phyloP scores from a whole-genome alignment of 2,329 filamentous ascomycete genomes.

The Conoideocrella luteorostrata region DNA sequence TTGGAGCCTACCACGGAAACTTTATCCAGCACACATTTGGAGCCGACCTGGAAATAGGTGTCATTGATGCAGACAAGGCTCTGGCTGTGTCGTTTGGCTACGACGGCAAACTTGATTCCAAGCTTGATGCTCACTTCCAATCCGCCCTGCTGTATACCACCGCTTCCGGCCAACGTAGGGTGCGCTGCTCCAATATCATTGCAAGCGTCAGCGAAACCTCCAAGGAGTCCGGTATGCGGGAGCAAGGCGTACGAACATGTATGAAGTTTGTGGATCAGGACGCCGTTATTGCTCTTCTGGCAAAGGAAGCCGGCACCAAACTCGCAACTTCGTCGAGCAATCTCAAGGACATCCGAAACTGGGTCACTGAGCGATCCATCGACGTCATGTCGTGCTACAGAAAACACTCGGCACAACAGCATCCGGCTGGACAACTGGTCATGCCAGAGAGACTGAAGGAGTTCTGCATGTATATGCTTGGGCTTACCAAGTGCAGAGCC shows the following conservation, averaged over 20 bases:
- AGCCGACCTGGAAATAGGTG: conserved; percentile 88
- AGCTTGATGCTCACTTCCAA: conserved; percentile 96
- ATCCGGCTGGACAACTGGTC: conserved; percentile 87
- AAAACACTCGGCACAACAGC: conserved; percentile 80
- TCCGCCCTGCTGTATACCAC: conserved; percentile 92
- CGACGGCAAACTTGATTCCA: conserved; percentile 94
- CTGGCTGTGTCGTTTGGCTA: conserved; percentile 88
- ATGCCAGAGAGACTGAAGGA: conserved; percentile 95
- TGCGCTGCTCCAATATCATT: conserved; percentile 89
- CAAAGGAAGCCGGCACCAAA: conserved; percentile 89
- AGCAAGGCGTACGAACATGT: conserved; percentile 62
- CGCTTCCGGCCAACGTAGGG: conserved; percentile 77
- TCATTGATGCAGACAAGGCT: conserved; percentile 89
- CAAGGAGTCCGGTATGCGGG: conserved; percentile 31
- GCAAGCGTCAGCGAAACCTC: conserved; percentile 75
- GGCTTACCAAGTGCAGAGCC: conserved; percentile 80
- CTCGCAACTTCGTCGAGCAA: conserved; percentile 62
- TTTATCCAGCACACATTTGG: conserved; percentile 95
- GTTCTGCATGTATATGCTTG: conserved; percentile 92
- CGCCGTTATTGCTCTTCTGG: conserved; percentile 78
- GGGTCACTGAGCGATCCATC: conserved; percentile 83
- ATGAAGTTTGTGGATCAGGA: conserved; percentile 97
- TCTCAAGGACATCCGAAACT: conserved; percentile 78
- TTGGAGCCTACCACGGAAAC: conserved; percentile 90
- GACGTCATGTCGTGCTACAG: conserved; percentile 88